phyloP scores from a whole-genome alignment of 179 eudicot species.

The Spinacia oleracea region DNA sequence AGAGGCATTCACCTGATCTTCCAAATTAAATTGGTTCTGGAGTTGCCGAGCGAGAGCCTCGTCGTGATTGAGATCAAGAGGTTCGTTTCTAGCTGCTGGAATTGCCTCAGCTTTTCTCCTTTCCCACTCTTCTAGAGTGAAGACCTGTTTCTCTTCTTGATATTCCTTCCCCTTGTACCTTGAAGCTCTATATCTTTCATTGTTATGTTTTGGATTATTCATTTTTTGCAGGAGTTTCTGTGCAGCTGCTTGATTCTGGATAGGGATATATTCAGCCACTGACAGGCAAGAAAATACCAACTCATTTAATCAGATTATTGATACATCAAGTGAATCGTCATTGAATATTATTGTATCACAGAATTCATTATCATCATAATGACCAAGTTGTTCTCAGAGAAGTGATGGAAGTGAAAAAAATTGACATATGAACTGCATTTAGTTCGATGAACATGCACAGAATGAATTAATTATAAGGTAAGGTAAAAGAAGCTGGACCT shows the following conservation, averaged over 20 bases:
- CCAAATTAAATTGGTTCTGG: slow-evolving; percentile 77
- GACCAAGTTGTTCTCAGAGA: background rate
- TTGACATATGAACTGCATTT: background rate
- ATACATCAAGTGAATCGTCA: background rate
- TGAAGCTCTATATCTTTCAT: slow-evolving; percentile 50
- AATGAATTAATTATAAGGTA: slow-evolving; percentile 2
- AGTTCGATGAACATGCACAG: background rate
- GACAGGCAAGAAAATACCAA: slow-evolving; percentile 24
- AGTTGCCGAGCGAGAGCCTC: slow-evolving; percentile 84
- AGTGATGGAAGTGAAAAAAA: background rate
- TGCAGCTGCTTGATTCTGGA: slow-evolving; percentile 92
- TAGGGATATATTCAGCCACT: slow-evolving; percentile 68
- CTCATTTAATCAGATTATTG: background rate
- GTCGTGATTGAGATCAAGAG: slow-evolving; percentile 49
- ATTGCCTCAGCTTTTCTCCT: slow-evolving; percentile 55
- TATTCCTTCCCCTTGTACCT: slow-evolving; percentile 54
- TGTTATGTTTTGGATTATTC: slow-evolving; percentile 46
- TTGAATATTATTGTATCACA: background rate
- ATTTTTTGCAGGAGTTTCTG: slow-evolving; percentile 84
- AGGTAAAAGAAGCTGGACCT: slow-evolving; percentile 41
- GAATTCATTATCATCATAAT: background rate
- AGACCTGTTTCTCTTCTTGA: slow-evolving; percentile 55
- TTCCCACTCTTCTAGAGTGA: slow-evolving; percentile 91
- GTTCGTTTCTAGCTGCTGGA: slow-evolving; percentile 33
- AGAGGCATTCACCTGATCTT: slow-evolving; percentile 61